Percentiles rank a stretch among this genome's conserved stretches.
Evolutionary conservation across 495 filamentous ascomycete genomes (phyloP).

Genomic region (Penicillium diatomitis): DNA sequence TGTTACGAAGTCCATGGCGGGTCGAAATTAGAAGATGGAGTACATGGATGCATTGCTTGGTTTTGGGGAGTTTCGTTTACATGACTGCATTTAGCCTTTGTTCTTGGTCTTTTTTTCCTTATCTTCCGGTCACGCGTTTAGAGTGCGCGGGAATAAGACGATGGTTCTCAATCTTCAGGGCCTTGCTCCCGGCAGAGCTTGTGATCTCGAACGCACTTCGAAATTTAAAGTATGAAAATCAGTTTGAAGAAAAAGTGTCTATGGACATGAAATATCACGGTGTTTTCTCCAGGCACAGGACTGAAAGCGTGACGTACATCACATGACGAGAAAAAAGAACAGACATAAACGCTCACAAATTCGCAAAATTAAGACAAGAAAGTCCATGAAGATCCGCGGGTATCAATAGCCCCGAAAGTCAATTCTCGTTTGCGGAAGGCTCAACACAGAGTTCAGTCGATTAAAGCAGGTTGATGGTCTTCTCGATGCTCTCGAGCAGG

Average conservation of each 20-base stretch:
- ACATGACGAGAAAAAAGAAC: background rate
- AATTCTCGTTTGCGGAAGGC: background rate
- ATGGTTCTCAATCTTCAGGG: no score
- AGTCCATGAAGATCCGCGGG: slow-evolving; percentile 1
- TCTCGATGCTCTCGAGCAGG: slow-evolving; percentile 61
- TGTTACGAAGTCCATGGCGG: background rate
- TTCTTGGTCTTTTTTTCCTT: slow-evolving; percentile 8
- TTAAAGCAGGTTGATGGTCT: slow-evolving; percentile 57
- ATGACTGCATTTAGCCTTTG: slow-evolving; percentile 15
- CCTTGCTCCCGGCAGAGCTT: no score
- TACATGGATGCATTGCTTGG: no score
- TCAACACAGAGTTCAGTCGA: background rate
- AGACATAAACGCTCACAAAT: slow-evolving; percentile 19
- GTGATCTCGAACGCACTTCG: no score
- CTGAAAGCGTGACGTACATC: no score
- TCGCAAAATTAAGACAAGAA: slow-evolving; percentile 7
- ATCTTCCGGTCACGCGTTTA: background rate
- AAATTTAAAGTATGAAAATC: no score
- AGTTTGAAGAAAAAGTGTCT: slow-evolving; percentile 4
- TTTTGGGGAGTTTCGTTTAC: no score
- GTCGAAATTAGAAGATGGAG: no score
- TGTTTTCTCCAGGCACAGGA: background rate
- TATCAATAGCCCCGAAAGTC: slow-evolving; percentile 1
- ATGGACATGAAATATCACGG: slow-evolving; percentile 15
- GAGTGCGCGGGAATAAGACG: no score